Percentiles rank a stretch among this genome's conserved stretches.
Conservation (phyloP, 306 rosid species). For the Glycine soja region DNA sequence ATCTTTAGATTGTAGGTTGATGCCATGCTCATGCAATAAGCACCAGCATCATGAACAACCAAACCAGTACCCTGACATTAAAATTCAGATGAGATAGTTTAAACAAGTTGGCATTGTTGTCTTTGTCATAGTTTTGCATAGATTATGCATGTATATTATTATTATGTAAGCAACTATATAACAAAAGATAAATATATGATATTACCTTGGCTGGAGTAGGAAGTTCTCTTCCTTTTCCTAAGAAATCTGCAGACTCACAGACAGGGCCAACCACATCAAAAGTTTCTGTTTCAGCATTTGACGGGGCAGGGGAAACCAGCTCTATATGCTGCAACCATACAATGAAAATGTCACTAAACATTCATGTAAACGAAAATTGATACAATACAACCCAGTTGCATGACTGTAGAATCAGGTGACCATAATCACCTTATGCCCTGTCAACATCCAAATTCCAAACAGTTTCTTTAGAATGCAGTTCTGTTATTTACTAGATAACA, state of each 20-base stretch:
- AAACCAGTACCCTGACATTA: slow-evolving; percentile 82
- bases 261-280: slow-evolving; percentile 66
- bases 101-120: slow-evolving; percentile 24
- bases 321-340: slow-evolving; percentile 84
- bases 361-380: not conserved
- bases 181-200: slow-evolving; percentile 11
- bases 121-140: slow-evolving; percentile 18
- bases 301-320: slow-evolving; percentile 83
- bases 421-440: not conserved
- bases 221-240: slow-evolving; percentile 60
- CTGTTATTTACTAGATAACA: slow-evolving; percentile 33
- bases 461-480: slow-evolving; percentile 19
- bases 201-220: slow-evolving; percentile 61
- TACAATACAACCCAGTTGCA: not conserved
- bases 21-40: slow-evolving; percentile 99
- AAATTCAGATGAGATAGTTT: slow-evolving; percentile 40
- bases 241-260: slow-evolving; percentile 67
- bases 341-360: slow-evolving; percentile 18
- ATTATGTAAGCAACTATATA: not conserved
- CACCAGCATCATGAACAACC: slow-evolving; percentile 98
- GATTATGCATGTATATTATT: slow-evolving; percentile 10
- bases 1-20: slow-evolving; percentile 96
- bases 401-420: not conserved
- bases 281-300: slow-evolving; percentile 50
- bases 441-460: slow-evolving; percentile 50